Base-by-base conservation (phyloP, 129 eudicot species). In the Artemisia tridentata region DNA sequence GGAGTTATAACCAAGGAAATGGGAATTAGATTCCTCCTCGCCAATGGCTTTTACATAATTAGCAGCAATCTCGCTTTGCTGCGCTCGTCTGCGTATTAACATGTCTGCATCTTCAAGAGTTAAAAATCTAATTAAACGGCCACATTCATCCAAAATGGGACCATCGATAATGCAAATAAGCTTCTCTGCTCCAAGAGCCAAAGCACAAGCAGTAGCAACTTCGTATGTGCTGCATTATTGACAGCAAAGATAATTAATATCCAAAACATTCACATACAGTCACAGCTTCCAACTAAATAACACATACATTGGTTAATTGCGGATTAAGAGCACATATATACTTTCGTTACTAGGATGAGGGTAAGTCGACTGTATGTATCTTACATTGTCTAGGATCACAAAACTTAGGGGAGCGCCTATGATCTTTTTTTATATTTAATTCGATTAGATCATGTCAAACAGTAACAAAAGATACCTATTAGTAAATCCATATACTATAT, bases 201-300 rank as follows among this genome's bases (percentile, higher is more conserved):
- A 54, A 9, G 97, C 98, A 69, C 98, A 93, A 53, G 98, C 98
- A 64, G 98, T 93, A 43, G 98, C 98, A 62, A 93, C 98, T 84
- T 93, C 98, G 71, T 93, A 93, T 50, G 98, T 85, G 75, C 98
- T 93, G 84, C 66, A 83, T 69, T 67, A 58, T 16, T 65, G 19
- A 65, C 67, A 80, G 18, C 16, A 63, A 31, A 34, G 48, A 64
- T 47, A 46, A 71, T 51, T 72, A 76, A 54, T 64, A 29, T 67
- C 5, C 55, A 18, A 23, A 18, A 27, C 14, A 21, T 21, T 16
- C 38, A 46, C 20, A 57, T n/a, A 67, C 51, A 58, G 16, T 49
- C 58, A 38, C 68, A 56, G 45, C 46, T 58, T 38, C 10, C 45
- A 7, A 7, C 45, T 38, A 38, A 38, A 7, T 38, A 38, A 38